Percentiles rank a stretch among this genome's conserved stretches.
Evolutionary conservation across 2,329 filamentous ascomycete species (phyloP).

Genomic region (Hypoxylon sp.): DNA sequence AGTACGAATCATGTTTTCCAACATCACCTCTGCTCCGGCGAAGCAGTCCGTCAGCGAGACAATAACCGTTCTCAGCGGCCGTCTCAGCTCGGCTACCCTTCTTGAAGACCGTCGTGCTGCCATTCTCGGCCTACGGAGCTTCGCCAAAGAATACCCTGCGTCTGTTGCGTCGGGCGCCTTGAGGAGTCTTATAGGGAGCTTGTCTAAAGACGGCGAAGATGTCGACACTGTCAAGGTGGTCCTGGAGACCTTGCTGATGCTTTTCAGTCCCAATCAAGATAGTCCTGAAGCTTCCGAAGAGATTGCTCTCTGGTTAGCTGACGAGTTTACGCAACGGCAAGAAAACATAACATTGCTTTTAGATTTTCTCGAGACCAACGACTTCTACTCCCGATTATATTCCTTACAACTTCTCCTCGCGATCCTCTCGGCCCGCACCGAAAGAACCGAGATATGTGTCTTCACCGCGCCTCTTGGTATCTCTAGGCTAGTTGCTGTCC

Average conservation of each 20-base stretch:
- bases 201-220: constrained; percentile 91
- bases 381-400: constrained; percentile 94
- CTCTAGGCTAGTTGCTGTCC: constrained; percentile 83
- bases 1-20: constrained; percentile 69
- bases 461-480: constrained; percentile 91
- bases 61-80: constrained; percentile 89
- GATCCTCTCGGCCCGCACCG: constrained; percentile 86
- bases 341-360: constrained; percentile 95
- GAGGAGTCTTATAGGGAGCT: constrained; percentile 85
- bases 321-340: constrained; percentile 97
- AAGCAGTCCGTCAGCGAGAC: constrained; percentile 97
- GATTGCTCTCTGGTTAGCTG: constrained; percentile 94
- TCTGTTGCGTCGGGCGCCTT: constrained; percentile 96
- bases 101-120: constrained; percentile 95
- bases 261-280: constrained; percentile 80
- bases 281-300: constrained; percentile 96
- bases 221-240: constrained; percentile 96
- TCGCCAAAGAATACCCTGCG: constrained; percentile 95
- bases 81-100: constrained; percentile 89
- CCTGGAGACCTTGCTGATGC: constrained; percentile 93
- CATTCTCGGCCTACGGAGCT: constrained; percentile 92
- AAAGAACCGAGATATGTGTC: constrained; percentile 94
- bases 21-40: constrained; percentile 79
- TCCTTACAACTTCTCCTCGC: constrained; percentile 89
- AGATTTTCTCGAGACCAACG: constrained; percentile 86